Base-by-base conservation (phyloP, 352 stramenopile species). In the Globisporangium apiculatum region DNA sequence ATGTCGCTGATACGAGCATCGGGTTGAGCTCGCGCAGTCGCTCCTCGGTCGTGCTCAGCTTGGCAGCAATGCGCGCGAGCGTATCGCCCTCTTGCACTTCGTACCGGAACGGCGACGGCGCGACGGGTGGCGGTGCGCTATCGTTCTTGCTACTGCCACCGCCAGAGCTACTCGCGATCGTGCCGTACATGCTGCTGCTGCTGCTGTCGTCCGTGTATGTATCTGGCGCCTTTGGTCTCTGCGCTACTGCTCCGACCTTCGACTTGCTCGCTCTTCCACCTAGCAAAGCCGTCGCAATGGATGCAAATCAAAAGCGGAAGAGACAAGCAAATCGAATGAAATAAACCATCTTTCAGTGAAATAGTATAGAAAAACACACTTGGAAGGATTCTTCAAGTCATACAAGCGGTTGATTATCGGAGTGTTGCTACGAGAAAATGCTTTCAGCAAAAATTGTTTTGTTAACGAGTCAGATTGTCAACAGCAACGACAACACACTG, bases 41-140 rank as follows among this genome's bases (percentile, higher is more conserved):
- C 51, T 67, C 56, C 61, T 85, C 73, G 12, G 68, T 86, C 50
- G 77, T 89, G 63, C 74, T 72, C 47, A 73, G 79, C 71, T 89
- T 86, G 50, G 57, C 68, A 11, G 83, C 83, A 48, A 94, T 81
- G 60, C 62, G 67, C 48, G 65, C 68, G 55, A 94, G 69, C 51
- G 81, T 79, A 53, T 94, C 83, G 45, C 71, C 76, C 18, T 70
- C 60, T 53, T 82, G 71, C 6, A 93, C 83, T 45, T 73, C 64
- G 67, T 93, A 93, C 31, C 80, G 81, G 65, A 91, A 92, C 12
- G 79, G 73, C 36, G 79, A 86, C 51, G 70, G 66, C 43, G 69
- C 51, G 36, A 56, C 67, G 9, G 71, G 56, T 12, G 77, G 71
- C 5, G 73, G 41, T 6, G 54, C 36, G 6, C 41, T 48, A 35